Evolutionary conservation across 768 basidiomycete species (phyloP), one percentile per base, ranked within the genome.

Genomic region (Termitomyces heimii): DNA sequence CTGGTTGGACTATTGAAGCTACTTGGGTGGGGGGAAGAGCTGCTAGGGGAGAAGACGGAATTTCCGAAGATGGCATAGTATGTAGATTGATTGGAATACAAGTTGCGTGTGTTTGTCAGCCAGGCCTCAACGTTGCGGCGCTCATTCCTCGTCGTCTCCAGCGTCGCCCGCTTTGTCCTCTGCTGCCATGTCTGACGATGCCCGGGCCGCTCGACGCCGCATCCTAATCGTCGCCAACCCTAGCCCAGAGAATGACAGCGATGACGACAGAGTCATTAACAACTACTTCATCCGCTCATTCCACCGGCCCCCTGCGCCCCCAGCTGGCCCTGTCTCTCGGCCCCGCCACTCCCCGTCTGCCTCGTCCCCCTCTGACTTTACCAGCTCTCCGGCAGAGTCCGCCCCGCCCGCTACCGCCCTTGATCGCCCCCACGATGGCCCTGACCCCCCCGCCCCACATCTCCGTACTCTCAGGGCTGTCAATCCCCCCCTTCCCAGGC

Each of bases 1-100:
- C 73, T 98, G 51, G 83, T 88, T 29, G 86, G 85, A 18, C 68
- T 98, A 67, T 71, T 98, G 70, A 85, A 89, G 72, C 75, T 97
- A 63, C 76, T 95, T 63, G 83, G 82, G 46, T 98, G 94, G 94
- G 94, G 92, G 0, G 94, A 96, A 74, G 78, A 75, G 49, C 73
- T 88, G 78, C 71, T 96, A 62, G 81, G 80, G 55, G 89, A 92
- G 66, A 81, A 82, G 59, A 87, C 84, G 0, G 90, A 91, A 45
- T 92, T 90, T 75, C 91, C 91, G 8, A 84, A 83, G 80, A 85
- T 88, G 68, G 61, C 20, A 24, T 55, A 55, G 80, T 43, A 57
- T 29, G 54, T 47, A 47, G 14, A 55, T 55, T 48, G 45, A 55
- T 55, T 26, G 28, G 48, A 37, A 37, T 39, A 47, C 45, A 47